phyloP scores from a whole-genome alignment of 2,329 filamentous ascomycete species.

The Ceratocystis ficicola region DNA sequence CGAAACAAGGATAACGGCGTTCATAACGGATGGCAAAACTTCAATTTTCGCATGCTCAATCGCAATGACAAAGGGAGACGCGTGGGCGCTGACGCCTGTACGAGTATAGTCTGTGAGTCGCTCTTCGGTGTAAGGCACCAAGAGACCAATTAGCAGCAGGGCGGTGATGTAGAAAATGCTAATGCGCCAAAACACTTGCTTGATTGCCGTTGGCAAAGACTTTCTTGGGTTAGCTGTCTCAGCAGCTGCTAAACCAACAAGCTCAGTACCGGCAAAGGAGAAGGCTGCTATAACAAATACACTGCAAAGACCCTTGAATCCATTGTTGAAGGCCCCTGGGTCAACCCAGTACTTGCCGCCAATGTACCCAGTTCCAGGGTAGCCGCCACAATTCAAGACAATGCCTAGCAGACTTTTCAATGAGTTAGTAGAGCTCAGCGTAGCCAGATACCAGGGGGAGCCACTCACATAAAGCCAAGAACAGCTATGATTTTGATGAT shows the following conservation, averaged over 20 bases:
- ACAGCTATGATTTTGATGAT: constrained; percentile 77
- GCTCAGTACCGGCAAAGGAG: constrained; percentile 62
- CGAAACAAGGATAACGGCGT: constrained; percentile 83
- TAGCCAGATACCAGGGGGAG: neutral
- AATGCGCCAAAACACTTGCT: constrained; percentile 93
- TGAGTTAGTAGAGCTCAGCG: constrained; percentile 12
- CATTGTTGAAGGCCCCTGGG: constrained; percentile 75
- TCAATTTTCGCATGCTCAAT: constrained; percentile 73
- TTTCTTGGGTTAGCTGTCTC: constrained; percentile 71
- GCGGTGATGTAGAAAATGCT: constrained; percentile 80
- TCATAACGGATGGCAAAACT: constrained; percentile 78
- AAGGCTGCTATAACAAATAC: constrained; percentile 69
- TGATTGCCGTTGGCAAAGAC: constrained; percentile 72
- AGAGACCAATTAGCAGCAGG: constrained; percentile 64
- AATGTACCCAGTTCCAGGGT: constrained; percentile 61
- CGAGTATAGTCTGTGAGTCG: constrained; percentile 30
- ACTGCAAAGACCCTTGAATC: constrained; percentile 70
- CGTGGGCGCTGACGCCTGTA: constrained; percentile 51
- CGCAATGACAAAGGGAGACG: constrained; percentile 88
- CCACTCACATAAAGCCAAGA: constrained; percentile 69
- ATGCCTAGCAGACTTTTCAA: constrained; percentile 61
- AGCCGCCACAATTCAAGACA: constrained; percentile 73
- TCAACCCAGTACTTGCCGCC: constrained; percentile 64
- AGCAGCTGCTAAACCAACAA: constrained; percentile 64
- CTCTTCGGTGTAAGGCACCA: constrained; percentile 56